These are phyloP conservation scores for Neckera pumila DNA, from an alignment of 225 moss, liverwort and hornwort species.

Conservation along the genomic window DNA sequence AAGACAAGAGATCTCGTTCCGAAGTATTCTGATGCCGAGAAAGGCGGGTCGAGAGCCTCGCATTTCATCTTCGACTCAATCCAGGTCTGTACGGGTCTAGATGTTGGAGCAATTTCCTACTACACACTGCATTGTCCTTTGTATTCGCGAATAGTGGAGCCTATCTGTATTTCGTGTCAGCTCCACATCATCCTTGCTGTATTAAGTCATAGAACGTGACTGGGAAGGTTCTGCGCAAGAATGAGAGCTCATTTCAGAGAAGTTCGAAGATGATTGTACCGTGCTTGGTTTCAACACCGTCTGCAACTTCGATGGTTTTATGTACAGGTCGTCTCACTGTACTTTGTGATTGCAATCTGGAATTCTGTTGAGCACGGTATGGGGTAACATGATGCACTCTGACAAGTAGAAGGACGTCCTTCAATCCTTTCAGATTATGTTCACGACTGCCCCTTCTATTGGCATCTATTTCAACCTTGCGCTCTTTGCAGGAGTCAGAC, in stretches of 20 bases:
- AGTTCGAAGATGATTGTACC: background rate
- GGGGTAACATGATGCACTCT: background rate
- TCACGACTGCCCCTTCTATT: background rate
- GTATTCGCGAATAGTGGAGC: background rate
- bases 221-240: background rate
- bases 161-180: background rate
- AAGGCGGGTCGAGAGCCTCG: background rate
- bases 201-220: background rate
- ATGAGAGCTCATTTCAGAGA: background rate
- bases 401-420: background rate
- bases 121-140: background rate
- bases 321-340: background rate
- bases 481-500: conserved; percentile 61
- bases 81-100: conserved; percentile 21
- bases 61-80: conserved; percentile 19
- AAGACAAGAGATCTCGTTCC: background rate
- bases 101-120: background rate
- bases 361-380: background rate
- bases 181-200: background rate
- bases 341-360: background rate
- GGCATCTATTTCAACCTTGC: background rate
- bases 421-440: background rate
- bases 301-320: background rate
- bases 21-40: background rate
- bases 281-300: background rate